Evolutionary conservation across 2,329 filamentous ascomycete species (phyloP).

Genomic region (Truncatella angustata): DNA sequence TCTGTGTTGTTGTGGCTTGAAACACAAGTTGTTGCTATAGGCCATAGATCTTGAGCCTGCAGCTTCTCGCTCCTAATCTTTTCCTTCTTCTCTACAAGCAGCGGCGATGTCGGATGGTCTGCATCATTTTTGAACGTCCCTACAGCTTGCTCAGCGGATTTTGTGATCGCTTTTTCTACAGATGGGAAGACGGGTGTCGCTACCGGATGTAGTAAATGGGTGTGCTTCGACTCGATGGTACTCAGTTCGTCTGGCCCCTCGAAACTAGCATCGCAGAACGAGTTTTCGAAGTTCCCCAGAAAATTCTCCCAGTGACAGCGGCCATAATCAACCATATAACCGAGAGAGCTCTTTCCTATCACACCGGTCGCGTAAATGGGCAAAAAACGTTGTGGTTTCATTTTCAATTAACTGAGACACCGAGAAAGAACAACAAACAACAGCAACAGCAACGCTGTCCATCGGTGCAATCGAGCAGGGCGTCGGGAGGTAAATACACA

Average conservation of each 20-base stretch:
- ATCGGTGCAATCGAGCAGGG: neutral
- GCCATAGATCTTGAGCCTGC: constrained; percentile 9
- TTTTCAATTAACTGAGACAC: neutral
- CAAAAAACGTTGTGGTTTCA: neutral
- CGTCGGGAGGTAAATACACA: neutral
- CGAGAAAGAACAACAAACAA: too few relatives aligned
- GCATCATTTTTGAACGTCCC: too few relatives aligned
- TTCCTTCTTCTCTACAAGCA: neutral
- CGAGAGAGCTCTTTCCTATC: neutral
- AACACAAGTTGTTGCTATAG: constrained; percentile 11
- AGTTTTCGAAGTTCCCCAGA: constrained; percentile 1
- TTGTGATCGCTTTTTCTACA: neutral
- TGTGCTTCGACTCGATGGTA: neutral
- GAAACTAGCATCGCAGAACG: neutral
- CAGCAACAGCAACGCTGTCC: too few relatives aligned
- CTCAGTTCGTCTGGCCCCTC: neutral
- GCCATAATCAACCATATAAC: constrained; percentile 2
- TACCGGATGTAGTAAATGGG: neutral
- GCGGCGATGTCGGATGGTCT: neutral
- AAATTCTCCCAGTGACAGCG: constrained; percentile 1
- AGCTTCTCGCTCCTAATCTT: neutral
- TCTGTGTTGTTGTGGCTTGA: constrained; percentile 3
- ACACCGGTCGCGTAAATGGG: neutral
- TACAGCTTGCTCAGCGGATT: neutral
- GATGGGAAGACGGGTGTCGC: neutral